phyloP scores from a whole-genome alignment of 192 early-diverging fungal genomes.

The Linnemannia elongata region DNA sequence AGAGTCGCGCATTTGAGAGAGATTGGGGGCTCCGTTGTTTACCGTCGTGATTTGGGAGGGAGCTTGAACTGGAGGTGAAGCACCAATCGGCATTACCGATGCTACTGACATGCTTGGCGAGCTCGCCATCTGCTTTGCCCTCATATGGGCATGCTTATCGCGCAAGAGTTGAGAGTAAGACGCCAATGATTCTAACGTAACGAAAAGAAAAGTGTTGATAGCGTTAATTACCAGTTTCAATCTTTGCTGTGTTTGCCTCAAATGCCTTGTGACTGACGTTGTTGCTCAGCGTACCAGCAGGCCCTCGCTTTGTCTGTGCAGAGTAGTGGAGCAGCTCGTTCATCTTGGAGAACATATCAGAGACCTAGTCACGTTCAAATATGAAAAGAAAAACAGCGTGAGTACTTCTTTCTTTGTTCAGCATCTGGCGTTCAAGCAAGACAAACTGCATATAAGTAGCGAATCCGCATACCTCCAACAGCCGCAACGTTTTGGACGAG shows the following conservation, averaged over 20 bases:
- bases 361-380: slow-evolving; percentile 3
- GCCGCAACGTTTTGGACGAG: slow-evolving; percentile 14
- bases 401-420: not conserved
- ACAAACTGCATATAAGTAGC: not conserved
- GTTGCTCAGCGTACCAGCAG: slow-evolving; percentile 10
- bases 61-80: not conserved
- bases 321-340: slow-evolving; percentile 31
- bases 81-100: not conserved
- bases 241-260: not conserved
- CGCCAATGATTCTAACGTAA: slow-evolving; percentile 22
- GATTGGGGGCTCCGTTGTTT: not conserved
- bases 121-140: not conserved
- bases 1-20: slow-evolving; percentile 18
- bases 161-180: slow-evolving; percentile 26
- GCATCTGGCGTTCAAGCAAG: not conserved
- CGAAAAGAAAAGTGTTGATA: not conserved
- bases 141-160: slow-evolving; percentile 1
- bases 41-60: not conserved
- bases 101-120: not conserved
- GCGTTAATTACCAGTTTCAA: not conserved
- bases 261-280: not conserved
- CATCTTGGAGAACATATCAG: slow-evolving; percentile 43
- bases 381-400: not conserved
- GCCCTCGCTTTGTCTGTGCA: slow-evolving; percentile 23
- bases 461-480: slow-evolving; percentile 27